A percentile compares a stretch with the other conserved stretches of the same genome.
Conservation (phyloP, 2,329 filamentous ascomycete species). For the Penicillium sp. region DNA sequence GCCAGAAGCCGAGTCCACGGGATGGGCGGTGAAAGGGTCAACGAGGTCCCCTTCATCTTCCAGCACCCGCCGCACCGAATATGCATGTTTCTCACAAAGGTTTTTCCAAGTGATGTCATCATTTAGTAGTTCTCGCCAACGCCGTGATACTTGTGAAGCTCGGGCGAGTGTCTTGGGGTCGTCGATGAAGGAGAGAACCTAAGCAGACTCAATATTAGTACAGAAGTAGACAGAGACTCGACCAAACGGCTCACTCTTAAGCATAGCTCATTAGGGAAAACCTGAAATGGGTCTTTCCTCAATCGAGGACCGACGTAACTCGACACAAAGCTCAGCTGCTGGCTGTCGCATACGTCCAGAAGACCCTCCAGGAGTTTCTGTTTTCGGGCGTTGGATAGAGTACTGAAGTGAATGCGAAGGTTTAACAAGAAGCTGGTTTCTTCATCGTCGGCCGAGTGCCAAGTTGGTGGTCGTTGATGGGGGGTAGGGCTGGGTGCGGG, state of each 20-base stretch:
- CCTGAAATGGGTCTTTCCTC: constrained; percentile 94
- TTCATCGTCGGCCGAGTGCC: constrained; percentile 55
- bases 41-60: constrained; percentile 42
- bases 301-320: constrained; percentile 91
- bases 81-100: constrained; percentile 93
- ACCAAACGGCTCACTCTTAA: constrained; percentile 63
- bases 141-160: constrained; percentile 90
- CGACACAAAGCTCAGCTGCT: constrained; percentile 92
- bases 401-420: constrained; percentile 75
- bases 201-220: constrained; percentile 16
- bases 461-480: constrained; percentile 57
- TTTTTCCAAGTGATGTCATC: constrained; percentile 99
- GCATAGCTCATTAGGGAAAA: constrained; percentile 88
- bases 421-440: constrained; percentile 81
- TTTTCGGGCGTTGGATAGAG: constrained; percentile 71
- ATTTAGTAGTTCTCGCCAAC: constrained; percentile 89
- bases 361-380: constrained; percentile 83
- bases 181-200: constrained; percentile 96
- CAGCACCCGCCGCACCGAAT: constrained; percentile 70
- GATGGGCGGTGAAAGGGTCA: constrained; percentile 36
- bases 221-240: not conserved
- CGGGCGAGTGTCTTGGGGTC: constrained; percentile 91
- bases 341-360: constrained; percentile 90
- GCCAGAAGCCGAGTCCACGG: constrained; percentile 22
- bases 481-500: constrained; percentile 66